Conservation (phyloP, 78 protist species). For the Goniomonas avonlea region DNA sequence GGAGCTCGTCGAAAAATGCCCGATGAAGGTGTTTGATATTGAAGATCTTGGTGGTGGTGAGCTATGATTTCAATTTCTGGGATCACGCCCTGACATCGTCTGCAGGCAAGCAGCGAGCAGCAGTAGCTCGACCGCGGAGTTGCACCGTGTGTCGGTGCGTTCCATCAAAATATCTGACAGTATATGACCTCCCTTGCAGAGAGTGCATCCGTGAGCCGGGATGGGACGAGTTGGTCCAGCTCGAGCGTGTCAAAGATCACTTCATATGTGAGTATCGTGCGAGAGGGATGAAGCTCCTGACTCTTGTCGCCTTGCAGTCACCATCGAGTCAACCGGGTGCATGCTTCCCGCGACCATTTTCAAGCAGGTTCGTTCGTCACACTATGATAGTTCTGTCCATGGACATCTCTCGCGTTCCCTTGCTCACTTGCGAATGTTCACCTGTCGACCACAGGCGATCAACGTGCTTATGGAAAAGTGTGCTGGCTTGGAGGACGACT, state of each 20-base stretch:
- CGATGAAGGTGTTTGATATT: slow-evolving; percentile 77
- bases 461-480: not conserved
- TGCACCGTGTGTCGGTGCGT: slow-evolving; percentile 34
- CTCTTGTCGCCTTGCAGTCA: slow-evolving; percentile 29
- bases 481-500: not conserved
- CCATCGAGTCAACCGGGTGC: slow-evolving; percentile 61
- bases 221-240: slow-evolving; percentile 1
- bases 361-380: no score
- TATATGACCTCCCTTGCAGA: no score
- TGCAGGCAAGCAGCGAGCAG: not conserved
- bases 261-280: slow-evolving; percentile 68
- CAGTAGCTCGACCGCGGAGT: not conserved
- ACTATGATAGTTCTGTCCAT: no score
- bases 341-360: slow-evolving; percentile 41
- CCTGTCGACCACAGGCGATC: no score
- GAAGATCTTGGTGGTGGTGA: slow-evolving; percentile 51
- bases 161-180: no score
- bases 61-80: not conserved
- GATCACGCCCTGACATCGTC: not conserved
- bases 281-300: no score
- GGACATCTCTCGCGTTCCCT: no score
- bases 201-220: not conserved
- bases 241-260: slow-evolving; percentile 66
- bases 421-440: no score
- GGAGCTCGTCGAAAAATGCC: slow-evolving; percentile 46